Evolutionary conservation across 108 stramenopile genomes (phyloP).

Genomic region (Cylindrotheca closterium): DNA sequence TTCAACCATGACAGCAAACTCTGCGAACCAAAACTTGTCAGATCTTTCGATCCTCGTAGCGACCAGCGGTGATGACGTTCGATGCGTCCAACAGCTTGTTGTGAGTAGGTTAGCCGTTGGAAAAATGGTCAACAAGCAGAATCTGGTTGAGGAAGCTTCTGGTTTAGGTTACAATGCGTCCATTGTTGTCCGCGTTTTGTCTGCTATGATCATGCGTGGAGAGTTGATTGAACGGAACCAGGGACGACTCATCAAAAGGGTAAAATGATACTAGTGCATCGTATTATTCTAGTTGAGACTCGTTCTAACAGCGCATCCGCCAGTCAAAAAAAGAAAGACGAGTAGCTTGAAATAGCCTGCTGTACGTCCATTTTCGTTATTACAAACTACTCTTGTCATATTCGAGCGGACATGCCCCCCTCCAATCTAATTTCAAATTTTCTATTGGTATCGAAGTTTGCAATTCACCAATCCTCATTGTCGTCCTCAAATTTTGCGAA

Average conservation of each 20-base stretch:
- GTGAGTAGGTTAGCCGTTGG: slow-evolving; percentile 70
- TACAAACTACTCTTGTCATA: too few relatives aligned
- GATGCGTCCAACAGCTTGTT: slow-evolving; percentile 79
- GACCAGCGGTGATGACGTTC: slow-evolving; percentile 59
- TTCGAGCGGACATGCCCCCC: too few relatives aligned
- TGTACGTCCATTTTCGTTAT: too few relatives aligned
- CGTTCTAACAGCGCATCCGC: too few relatives aligned
- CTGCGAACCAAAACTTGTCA: slow-evolving; percentile 49
- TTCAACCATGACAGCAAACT: slow-evolving; percentile 96
- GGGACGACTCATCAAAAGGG: slow-evolving; percentile 76
- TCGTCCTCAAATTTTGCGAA: too few relatives aligned
- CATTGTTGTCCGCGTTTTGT: slow-evolving; percentile 66
- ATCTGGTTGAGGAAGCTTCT: slow-evolving; percentile 82
- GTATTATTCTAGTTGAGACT: too few relatives aligned
- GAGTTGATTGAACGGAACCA: slow-evolving; percentile 84
- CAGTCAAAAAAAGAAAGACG: too few relatives aligned
- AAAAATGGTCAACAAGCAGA: slow-evolving; percentile 78
- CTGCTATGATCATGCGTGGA: slow-evolving; percentile 71
- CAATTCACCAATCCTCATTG: too few relatives aligned
- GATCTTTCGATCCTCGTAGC: slow-evolving; percentile 7
- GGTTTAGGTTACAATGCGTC: slow-evolving; percentile 83
- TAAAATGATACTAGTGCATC: slow-evolving; percentile 55
- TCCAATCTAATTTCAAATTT: too few relatives aligned
- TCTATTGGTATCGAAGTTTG: too few relatives aligned
- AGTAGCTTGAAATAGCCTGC: too few relatives aligned